Evolutionary conservation across 805 yeast species (phyloP), one percentile per base, ranked within the genome.

Genomic region (Myxozyma nipponensis): DNA sequence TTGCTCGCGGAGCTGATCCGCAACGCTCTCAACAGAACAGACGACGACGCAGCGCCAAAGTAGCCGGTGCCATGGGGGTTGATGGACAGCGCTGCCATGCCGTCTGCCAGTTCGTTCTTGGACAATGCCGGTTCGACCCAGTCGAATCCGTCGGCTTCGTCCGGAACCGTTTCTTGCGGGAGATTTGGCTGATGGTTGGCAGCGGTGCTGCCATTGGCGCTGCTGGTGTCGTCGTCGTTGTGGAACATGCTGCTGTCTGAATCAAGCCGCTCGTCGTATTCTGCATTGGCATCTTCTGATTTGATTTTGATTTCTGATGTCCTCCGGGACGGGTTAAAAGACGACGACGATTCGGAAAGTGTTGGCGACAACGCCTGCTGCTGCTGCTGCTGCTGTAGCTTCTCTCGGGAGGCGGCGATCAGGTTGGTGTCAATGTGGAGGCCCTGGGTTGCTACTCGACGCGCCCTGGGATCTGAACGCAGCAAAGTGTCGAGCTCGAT

Each of bases 41-140:
- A 75, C 51, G 79, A 73, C 3, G 88, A 81, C 6, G 81, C 84
- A 10, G 77, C 75, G 1, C 89, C 89, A 57, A 78, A 78, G 62
- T 79, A 82, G 0, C 88, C 87, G 25, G 76, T 76, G 24, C 81
- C 77, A 42, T 77, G 74, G 4, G 73, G 74, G 49, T 72, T 69
- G 15, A 71, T 66, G 38, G 79, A 74, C 22, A 79, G 60, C 1
- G 82, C 84, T 0, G 83, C 85, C 86, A 82, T 82, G 9, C 86
- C 85, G 63, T 82, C 86, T 2, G 62, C 56, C 39, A 57, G 56
- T 23, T 62, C 65, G 40, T 60, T 62, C 26, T 59, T 58, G 22
- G 52, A 46, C 15, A 54, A 70, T 42, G 76, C 77, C 58, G 75
- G 77, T 58, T 79, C 83, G 2, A 70, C 70, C 85, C 85, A 80